These are phyloP conservation scores for Cladophialophora carrionii DNA, from an alignment of 2,329 filamentous ascomycete species.

Conservation along the genomic window DNA sequence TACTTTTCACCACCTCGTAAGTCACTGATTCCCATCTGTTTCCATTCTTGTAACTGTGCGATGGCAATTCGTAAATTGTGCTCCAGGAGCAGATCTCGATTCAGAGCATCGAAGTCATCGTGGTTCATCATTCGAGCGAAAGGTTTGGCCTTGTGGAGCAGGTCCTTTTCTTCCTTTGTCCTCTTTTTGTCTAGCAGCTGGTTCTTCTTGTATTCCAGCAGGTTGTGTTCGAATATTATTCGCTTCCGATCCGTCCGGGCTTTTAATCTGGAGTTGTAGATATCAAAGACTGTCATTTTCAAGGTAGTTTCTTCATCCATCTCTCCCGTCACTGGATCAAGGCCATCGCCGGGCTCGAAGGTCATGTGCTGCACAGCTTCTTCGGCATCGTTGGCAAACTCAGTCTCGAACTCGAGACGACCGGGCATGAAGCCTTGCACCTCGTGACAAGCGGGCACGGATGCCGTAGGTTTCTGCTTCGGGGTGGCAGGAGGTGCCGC, in stretches of 20 bases:
- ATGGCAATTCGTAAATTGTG: slow-evolving; percentile 90
- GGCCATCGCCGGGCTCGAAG: slow-evolving; percentile 92
- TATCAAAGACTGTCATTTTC: slow-evolving; percentile 97
- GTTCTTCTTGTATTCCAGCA: slow-evolving; percentile 93
- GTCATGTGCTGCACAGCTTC: slow-evolving; percentile 98
- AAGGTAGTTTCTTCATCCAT: slow-evolving; percentile 95
- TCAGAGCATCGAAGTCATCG: slow-evolving; percentile 83
- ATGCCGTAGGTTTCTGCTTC: slow-evolving; percentile 94
- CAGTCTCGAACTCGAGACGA: slow-evolving; percentile 93
- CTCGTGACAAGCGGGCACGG: slow-evolving; percentile 94
- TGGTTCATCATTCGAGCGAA: slow-evolving; percentile 97
- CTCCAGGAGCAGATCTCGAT: slow-evolving; percentile 84
- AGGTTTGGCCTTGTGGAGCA: slow-evolving; percentile 91
- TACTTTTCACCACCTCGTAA: slow-evolving; percentile 88
- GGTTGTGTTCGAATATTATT: slow-evolving; percentile 91
- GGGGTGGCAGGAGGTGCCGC: slow-evolving; percentile 80
- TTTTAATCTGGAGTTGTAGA: slow-evolving; percentile 91
- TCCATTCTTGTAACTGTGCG: slow-evolving; percentile 89
- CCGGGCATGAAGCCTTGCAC: slow-evolving; percentile 99
- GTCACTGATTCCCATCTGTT: slow-evolving; percentile 79
- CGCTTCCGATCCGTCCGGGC: slow-evolving; percentile 93
- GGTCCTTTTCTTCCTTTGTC: slow-evolving; percentile 90
- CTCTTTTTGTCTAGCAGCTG: slow-evolving; percentile 88
- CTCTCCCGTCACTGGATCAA: slow-evolving; percentile 80
- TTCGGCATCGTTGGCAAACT: slow-evolving; percentile 96